A percentile compares a stretch with the other conserved stretches of the same genome.
Evolutionary conservation across 192 early-diverging fungal genomes (phyloP).

Genomic region (Umbelopsis isabellina): DNA sequence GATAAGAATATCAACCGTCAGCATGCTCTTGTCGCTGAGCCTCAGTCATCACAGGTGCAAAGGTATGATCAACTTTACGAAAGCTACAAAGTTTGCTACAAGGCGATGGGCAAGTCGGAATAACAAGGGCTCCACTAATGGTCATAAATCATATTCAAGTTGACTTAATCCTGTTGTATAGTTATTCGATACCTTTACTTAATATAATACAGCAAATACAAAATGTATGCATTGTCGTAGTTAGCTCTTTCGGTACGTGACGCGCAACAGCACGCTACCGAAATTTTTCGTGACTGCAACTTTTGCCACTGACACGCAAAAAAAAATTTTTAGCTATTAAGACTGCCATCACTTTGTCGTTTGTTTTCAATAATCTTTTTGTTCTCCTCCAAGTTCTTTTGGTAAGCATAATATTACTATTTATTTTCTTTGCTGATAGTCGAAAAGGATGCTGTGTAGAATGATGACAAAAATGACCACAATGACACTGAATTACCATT

Average conservation of each 20-base stretch:
- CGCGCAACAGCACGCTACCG: no score
- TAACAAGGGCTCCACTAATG: background rate
- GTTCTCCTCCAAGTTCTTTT: background rate
- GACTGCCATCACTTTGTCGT: no score
- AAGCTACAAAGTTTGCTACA: background rate
- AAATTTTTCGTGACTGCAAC: no score
- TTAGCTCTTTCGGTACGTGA: no score
- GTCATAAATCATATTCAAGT: background rate
- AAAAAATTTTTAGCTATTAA: constrained; percentile 3
- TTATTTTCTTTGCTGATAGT: background rate
- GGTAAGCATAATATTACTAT: constrained; percentile 1
- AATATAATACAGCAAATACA: no score
- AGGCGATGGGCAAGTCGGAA: background rate
- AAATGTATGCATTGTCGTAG: no score
- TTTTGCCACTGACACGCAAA: background rate
- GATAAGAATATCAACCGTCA: background rate
- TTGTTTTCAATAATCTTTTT: background rate
- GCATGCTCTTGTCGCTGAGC: background rate
- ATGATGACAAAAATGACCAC: constrained; percentile 22
- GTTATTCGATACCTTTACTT: no score
- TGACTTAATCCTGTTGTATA: background rate
- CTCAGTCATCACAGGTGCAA: background rate
- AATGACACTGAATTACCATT: constrained; percentile 22
- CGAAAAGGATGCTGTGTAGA: background rate
- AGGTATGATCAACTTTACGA: background rate